Percentiles rank a stretch among this genome's conserved stretches.
Conservation (phyloP, 106 monocot species). For the Amphibolis antarctica region DNA sequence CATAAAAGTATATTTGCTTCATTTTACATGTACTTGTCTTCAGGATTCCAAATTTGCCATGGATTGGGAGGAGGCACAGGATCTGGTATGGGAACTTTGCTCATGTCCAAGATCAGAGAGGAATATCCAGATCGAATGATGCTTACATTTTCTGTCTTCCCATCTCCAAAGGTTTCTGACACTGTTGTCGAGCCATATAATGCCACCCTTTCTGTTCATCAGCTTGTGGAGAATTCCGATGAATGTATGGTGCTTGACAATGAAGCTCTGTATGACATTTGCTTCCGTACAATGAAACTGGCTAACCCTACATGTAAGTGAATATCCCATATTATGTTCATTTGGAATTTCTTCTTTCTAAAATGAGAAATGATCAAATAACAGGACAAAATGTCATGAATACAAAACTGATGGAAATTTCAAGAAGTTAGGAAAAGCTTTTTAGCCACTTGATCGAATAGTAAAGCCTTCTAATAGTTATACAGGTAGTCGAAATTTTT, state of each 20-base stretch:
- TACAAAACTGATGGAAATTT: too few species aligned
- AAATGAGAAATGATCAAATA: not conserved
- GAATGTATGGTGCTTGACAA: conserved; percentile 74
- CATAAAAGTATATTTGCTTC: not conserved
- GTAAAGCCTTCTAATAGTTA: too few species aligned
- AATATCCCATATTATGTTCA: too few species aligned
- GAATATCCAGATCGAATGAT: conserved; percentile 17
- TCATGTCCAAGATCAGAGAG: conserved; percentile 16
- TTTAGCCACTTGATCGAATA: too few species aligned
- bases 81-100: conserved; percentile 13
- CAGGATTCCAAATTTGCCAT: conserved; percentile 15
- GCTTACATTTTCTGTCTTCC: conserved; percentile 14
- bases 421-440: too few species aligned
- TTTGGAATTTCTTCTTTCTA: too few species aligned
- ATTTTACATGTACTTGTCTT: not conserved
- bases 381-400: not conserved
- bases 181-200: conserved; percentile 15
- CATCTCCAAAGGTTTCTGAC: conserved; percentile 13
- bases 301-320: conserved; percentile 51
- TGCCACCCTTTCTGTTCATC: too few species aligned
- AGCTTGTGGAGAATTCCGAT: conserved; percentile 13
- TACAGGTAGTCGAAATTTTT: too few species aligned
- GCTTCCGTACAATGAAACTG: conserved; percentile 73
- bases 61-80: conserved; percentile 14
- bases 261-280: too few species aligned